phyloP scores from a whole-genome alignment of 345 rosid species.

The Cardiospermum halicacabum region DNA sequence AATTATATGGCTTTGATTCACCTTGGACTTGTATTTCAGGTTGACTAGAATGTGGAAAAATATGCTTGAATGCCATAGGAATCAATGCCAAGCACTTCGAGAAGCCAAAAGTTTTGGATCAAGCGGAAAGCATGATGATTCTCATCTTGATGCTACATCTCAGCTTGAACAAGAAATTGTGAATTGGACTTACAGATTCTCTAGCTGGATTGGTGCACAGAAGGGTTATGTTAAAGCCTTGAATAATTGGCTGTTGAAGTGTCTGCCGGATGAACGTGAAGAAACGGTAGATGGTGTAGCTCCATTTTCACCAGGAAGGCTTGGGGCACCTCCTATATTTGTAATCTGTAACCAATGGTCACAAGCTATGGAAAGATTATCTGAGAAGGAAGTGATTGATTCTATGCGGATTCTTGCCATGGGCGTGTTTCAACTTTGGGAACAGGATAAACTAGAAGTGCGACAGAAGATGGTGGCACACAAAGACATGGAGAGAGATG shows the following conservation, averaged over 20 bases:
- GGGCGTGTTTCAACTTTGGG: constrained; percentile 74
- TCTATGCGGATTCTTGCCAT: constrained; percentile 65
- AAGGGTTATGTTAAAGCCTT: constrained; percentile 68
- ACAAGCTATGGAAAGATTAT: constrained; percentile 66
- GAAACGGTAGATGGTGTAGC: constrained; percentile 74
- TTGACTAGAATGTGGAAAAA: constrained; percentile 89
- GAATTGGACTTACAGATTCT: constrained; percentile 66
- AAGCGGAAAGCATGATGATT: constrained; percentile 53
- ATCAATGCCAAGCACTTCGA: constrained; percentile 66
- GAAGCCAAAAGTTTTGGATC: constrained; percentile 65
- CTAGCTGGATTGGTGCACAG: constrained; percentile 78
- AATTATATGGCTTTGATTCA: constrained; percentile 2
- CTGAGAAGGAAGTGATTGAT: constrained; percentile 79
- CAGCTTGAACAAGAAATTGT: constrained; percentile 76
- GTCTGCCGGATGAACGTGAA: constrained; percentile 87
- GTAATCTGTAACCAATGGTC: constrained; percentile 98
- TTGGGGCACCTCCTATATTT: constrained; percentile 90
- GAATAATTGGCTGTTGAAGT: constrained; percentile 80
- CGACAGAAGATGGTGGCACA: constrained; percentile 42
- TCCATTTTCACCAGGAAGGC: constrained; percentile 93
- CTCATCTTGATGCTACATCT: constrained; percentile 62
- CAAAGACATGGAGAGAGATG: constrained; percentile 63
- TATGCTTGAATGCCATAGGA: constrained; percentile 86
- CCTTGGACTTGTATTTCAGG: constrained; percentile 36
- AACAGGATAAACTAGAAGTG: constrained; percentile 60